phyloP scores from a whole-genome alignment of 148 eudicot species.

The Spergularia bocconei region DNA sequence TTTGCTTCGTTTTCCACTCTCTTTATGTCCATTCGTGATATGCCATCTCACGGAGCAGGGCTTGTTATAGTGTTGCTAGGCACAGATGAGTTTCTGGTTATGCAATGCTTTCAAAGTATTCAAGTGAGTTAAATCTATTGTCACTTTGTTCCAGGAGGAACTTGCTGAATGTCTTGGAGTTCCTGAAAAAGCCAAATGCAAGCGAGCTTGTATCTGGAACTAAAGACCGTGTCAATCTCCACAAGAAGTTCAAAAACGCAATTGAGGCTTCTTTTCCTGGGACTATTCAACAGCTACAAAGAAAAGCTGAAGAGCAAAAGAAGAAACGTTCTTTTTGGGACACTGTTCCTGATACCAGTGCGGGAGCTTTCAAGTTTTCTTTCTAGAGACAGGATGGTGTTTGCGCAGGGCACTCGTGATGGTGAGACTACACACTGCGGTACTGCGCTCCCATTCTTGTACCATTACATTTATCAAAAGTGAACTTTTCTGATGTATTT shows the following conservation, averaged over 20 bases:
- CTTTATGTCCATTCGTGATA: not conserved
- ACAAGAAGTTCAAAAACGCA: conserved; percentile 72
- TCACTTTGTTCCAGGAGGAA: conserved; percentile 59
- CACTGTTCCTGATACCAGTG: conserved; percentile 61
- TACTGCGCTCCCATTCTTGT: not conserved
- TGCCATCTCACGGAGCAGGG: not conserved
- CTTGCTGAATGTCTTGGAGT: conserved; percentile 82
- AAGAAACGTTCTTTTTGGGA: conserved; percentile 83
- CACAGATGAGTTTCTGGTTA: not conserved
- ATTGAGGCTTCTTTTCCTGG: conserved; percentile 77
- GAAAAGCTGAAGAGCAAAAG: conserved; percentile 54
- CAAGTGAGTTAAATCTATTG: not conserved
- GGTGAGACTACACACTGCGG: not conserved
- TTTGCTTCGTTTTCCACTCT: not conserved
- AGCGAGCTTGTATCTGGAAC: conserved; percentile 91
- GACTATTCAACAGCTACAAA: conserved; percentile 51
- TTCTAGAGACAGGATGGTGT: conserved; percentile 30
- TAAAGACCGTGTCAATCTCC: conserved; percentile 72
- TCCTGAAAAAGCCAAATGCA: conserved; percentile 89
- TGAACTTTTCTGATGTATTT: not conserved
- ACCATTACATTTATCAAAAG: not conserved
- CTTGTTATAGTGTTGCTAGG: not conserved
- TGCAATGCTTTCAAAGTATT: not conserved
- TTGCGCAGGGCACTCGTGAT: not conserved
- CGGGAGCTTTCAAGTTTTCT: conserved; percentile 83